phyloP scores from a whole-genome alignment of 1,284 basidiomycete species.

The Vanrija sp. region DNA sequence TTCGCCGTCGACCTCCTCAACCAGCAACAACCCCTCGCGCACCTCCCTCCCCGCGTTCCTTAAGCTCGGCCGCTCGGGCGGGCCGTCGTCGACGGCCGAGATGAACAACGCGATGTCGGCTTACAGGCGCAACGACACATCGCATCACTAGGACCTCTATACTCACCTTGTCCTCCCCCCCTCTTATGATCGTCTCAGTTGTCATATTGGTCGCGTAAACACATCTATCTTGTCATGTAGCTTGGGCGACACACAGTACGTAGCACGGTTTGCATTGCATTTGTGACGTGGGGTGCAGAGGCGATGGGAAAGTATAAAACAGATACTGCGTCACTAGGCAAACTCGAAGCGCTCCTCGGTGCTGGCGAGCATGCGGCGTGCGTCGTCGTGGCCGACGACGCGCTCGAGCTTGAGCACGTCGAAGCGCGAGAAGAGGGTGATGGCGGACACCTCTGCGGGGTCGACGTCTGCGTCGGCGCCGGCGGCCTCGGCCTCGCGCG shows the following conservation, averaged over 20 bases:
- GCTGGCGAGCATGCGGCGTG: constrained; percentile 46
- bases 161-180: background rate
- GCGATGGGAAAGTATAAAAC: background rate
- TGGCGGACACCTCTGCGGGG: constrained; percentile 68
- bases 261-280: background rate
- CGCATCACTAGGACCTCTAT: background rate
- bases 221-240: constrained; percentile 12
- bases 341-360: constrained; percentile 47
- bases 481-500: constrained; percentile 43
- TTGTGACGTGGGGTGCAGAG: background rate
- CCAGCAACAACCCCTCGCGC: background rate
- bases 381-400: constrained; percentile 57
- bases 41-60: constrained; percentile 11
- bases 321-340: constrained; percentile 21
- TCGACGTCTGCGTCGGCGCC: constrained; percentile 53
- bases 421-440: constrained; percentile 77
- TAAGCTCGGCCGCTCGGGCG: constrained; percentile 7
- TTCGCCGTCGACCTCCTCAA: constrained; percentile 1
- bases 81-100: constrained; percentile 9
- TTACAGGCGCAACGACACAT: background rate
- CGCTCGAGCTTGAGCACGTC: constrained; percentile 83
- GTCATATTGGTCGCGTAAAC: too few relatives aligned
- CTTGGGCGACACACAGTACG: constrained; percentile 1
- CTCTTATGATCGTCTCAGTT: background rate
- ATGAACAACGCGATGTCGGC: constrained; percentile 17